Evolutionary conservation across 306 rosid genomes (phyloP).

Genomic region (Mimosa pudica): DNA sequence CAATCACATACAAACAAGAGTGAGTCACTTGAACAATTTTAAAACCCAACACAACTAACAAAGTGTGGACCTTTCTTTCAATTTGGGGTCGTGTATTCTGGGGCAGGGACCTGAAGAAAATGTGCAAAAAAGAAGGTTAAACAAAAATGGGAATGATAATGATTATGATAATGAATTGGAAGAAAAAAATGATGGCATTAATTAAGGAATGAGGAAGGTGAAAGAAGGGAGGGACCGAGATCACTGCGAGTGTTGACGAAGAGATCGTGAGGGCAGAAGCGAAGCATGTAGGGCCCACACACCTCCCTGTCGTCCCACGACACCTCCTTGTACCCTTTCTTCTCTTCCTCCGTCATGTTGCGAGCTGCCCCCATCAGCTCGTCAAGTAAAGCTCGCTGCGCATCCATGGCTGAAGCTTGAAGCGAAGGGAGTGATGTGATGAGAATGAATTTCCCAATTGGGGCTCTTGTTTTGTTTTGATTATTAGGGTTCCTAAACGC

Average conservation of each 20-base stretch:
- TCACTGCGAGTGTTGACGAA: constrained; percentile 96
- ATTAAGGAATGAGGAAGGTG: too few relatives aligned
- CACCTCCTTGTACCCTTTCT: constrained; percentile 80
- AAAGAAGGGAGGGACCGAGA: constrained; percentile 50
- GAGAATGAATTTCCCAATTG: too few relatives aligned
- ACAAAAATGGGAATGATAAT: not conserved
- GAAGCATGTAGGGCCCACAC: constrained; percentile 91
- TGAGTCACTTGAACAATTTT: not conserved
- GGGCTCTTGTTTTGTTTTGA: too few relatives aligned
- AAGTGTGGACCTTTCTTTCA: constrained; percentile 86
- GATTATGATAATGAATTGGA: too few relatives aligned
- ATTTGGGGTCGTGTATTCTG: constrained; percentile 81
- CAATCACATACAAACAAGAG: not conserved
- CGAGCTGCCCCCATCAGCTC: constrained; percentile 99
- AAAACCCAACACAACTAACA: not conserved
- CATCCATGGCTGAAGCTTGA: constrained; percentile 66
- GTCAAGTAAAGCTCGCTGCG: constrained; percentile 97
- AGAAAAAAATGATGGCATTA: too few relatives aligned
- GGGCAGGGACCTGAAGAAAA: constrained; percentile 81
- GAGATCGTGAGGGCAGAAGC: constrained; percentile 98
- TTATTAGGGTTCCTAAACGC: too few relatives aligned
- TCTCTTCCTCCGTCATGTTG: constrained; percentile 92
- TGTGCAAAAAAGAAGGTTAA: not conserved
- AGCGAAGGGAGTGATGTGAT: too few relatives aligned
- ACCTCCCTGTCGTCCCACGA: constrained; percentile 94